Evolutionary conservation across 768 basidiomycete species (phyloP).

Genomic region (Omphalotus guepiniiformis): DNA sequence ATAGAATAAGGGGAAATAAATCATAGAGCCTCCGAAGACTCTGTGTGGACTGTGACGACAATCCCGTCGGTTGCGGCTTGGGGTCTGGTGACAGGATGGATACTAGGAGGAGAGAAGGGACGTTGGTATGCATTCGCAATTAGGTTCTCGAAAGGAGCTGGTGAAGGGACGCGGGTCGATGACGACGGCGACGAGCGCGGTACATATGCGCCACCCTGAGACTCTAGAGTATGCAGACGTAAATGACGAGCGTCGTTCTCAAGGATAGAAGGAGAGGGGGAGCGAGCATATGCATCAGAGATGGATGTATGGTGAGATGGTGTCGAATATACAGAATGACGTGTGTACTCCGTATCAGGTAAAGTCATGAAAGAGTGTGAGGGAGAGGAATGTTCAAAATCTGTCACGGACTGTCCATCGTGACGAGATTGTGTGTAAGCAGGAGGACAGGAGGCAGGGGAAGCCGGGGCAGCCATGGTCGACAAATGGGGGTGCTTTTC

Average conservation of each 20-base stretch:
- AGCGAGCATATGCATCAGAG: slow-evolving; percentile 1
- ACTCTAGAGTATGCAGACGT: background rate
- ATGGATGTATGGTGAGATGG: slow-evolving; percentile 5
- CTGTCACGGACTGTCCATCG: background rate
- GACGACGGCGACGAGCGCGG: background rate
- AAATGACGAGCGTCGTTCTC: background rate
- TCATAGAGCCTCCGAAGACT: slow-evolving; percentile 2
- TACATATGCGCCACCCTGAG: background rate
- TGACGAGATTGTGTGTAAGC: background rate
- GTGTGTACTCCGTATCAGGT: background rate
- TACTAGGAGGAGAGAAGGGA: slow-evolving; percentile 3
- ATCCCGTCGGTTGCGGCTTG: background rate
- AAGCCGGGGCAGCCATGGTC: background rate
- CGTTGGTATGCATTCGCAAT: background rate
- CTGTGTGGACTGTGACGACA: background rate
- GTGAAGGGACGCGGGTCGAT: background rate
- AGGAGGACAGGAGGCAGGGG: background rate
- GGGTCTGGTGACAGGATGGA: background rate
- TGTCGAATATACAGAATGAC: too few relatives aligned
- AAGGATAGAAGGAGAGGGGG: background rate
- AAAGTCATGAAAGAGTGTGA: background rate
- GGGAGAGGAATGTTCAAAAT: background rate
- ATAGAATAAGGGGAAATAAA: background rate
- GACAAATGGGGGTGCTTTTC: background rate
- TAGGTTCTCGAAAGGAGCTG: background rate